phyloP scores from a whole-genome alignment of 1,284 basidiomycete genomes.

The Cutaneotrichosporon sp. region DNA sequence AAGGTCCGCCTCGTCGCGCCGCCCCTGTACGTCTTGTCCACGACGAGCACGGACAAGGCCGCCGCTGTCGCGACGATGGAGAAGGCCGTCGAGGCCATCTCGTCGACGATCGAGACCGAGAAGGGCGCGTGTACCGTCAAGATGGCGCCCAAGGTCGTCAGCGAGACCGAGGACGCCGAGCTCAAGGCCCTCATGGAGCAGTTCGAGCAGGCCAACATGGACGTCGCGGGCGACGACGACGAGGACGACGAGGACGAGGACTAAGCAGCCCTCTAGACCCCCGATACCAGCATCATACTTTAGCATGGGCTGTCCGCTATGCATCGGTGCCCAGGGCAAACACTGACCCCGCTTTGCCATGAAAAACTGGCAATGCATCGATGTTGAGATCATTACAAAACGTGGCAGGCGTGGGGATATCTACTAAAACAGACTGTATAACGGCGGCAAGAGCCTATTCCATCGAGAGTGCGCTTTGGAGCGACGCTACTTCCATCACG shows the following conservation, averaged over 20 bases:
- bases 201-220: conserved; percentile 82
- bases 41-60: conserved; percentile 94
- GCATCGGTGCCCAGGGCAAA: conserved; percentile 1
- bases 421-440: neutral
- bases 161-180: conserved; percentile 94
- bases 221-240: conserved; percentile 83
- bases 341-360: too few species aligned
- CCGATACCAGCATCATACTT: neutral
- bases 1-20: conserved; percentile 96
- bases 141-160: conserved; percentile 97
- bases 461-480: conserved; percentile 55
- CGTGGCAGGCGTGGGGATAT: too few species aligned
- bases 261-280: neutral
- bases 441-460: conserved; percentile 15
- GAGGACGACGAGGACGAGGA: conserved; percentile 44
- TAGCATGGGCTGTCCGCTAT: conserved; percentile 1
- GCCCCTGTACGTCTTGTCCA: conserved; percentile 90
- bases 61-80: conserved; percentile 91
- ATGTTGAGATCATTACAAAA: conserved; percentile 3
- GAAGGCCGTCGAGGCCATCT: conserved; percentile 86
- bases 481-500: conserved; percentile 78
- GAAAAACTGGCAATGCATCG: neutral
- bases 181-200: conserved; percentile 91
- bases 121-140: conserved; percentile 86
- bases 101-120: conserved; percentile 71